Evolutionary conservation across 352 stramenopile genomes (phyloP), one percentile per base, ranked within the genome.

Genomic region (Globisporangium irregulare): DNA sequence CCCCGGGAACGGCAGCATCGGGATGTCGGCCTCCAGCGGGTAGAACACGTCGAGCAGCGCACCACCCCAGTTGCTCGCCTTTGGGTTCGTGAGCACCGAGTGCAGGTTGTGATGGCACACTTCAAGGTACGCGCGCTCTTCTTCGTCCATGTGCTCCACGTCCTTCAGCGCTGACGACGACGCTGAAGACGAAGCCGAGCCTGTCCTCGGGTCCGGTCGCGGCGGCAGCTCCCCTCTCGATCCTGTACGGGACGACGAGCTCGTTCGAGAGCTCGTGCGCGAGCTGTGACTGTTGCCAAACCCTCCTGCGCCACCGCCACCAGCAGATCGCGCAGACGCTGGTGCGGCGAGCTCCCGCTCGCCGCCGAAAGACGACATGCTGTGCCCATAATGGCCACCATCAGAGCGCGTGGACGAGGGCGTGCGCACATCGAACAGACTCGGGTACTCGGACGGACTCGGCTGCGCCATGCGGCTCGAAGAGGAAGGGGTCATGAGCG

Each of bases 71-170:
- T 85, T 87, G 54, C 64, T 85, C 6, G 79, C 84, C 63, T 92
- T 90, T 5, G 88, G 88, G 56, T 93, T 93, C 0, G 82, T 90
- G 41, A 96, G 74, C 60, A 96, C 88, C 34, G 88, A 94, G 74
- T 96, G 85, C 29, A 96, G 67, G 62, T 96, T 96, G 70, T 96
- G 86, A 41, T 93, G 82, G 38, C 69, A 88, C 64, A 92, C 79
- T 10, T 77, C 74, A 14, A 93, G 62, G 66, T 90, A 90, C 41
- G 85, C 82, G 54, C 76, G 78, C 27, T 90, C 83, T 59, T 93
- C 84, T 43, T 91, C 86, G 41, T 78, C 74, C 43, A 81, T 67
- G 62, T 68, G 69, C 27, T 83, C 71, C 22, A 73, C 69, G 38
- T 36, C 80, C 66, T 27, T 80, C 54, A n/a, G 73, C 56, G 2